Base-by-base conservation (phyloP, 805 yeast genomes). In the Ogataea saltuana region DNA sequence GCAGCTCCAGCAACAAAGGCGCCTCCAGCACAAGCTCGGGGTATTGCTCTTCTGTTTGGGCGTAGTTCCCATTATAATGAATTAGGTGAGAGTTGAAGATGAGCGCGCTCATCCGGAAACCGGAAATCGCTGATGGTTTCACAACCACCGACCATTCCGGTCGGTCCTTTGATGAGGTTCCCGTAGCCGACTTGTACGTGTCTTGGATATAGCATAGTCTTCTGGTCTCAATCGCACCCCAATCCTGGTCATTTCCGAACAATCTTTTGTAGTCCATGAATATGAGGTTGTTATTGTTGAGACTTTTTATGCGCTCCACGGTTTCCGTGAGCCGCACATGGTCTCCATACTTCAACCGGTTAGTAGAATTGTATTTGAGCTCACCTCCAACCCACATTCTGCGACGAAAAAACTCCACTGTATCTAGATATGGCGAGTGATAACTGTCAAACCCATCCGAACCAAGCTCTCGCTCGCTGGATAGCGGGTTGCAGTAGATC, bases 31-130 rank as follows among this genome's bases (percentile, higher is more conserved):
- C 65, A 0, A 82, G 61, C 26, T 70, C 68, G 0, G 83, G 81
- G 38, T 88, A 76, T 1, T 76, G 71, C 56, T 91, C 98, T 2
- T 54, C 55, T 0, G 58, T 43, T 3, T 41, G 52, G 6, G 88
- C 73, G 59, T 86, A 87, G 1, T 50, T 50, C 5, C 62, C 59
- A 56, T 87, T 86, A 61, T 80, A 82, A 64, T 91, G 99, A 29
- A 91, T 87, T 45, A 75, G 74, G 63, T 91, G 99, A 3, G 95
- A 72, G 60, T 91, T 91, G 65, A 81, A 82, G 1, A 93, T 82
- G 41, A 93, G 61, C 10, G 87, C 83, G 33, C 91, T 81, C 64
- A 81, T 86, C 48, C 88, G 67, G 50, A 80, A 72, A 26, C 80
- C 68, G 29, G 78, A 70, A 6, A 69, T 56, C 41, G 65, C 63